Percentiles rank a stretch among this genome's conserved stretches.
Evolutionary conservation across 2,329 filamentous ascomycete species (phyloP).

Genomic region (Cladophialophora psammophila): DNA sequence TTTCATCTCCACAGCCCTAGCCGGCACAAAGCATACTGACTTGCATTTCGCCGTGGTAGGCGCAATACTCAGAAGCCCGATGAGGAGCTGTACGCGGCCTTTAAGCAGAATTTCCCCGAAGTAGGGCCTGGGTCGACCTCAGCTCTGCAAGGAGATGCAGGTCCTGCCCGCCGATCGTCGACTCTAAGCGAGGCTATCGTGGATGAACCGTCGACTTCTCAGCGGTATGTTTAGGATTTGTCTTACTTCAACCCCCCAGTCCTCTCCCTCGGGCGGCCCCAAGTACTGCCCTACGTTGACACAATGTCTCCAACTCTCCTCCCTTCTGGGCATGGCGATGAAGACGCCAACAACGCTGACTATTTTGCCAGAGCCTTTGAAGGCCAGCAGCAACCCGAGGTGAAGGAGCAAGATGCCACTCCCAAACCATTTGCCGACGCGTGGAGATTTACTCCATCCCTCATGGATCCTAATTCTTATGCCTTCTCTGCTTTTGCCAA

Average conservation of each 20-base stretch:
- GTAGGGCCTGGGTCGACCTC: constrained; percentile 63
- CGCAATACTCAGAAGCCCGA: constrained; percentile 84
- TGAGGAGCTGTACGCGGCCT: constrained; percentile 82
- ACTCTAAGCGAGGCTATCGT: constrained; percentile 41
- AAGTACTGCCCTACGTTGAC: constrained; percentile 14
- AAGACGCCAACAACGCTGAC: constrained; percentile 27
- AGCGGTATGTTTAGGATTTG: constrained; percentile 37
- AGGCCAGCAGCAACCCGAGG: constrained; percentile 52
- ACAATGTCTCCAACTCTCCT: constrained; percentile 32
- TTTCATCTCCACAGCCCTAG: constrained; percentile 25
- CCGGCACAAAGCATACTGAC: constrained; percentile 30
- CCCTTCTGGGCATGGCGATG: constrained; percentile 22
- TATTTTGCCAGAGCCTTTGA: constrained; percentile 51
- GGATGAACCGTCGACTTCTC: constrained; percentile 38
- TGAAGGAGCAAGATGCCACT: constrained; percentile 73
- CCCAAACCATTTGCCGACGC: constrained; percentile 79
- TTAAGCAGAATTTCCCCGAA: constrained; percentile 83
- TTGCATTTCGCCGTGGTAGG: constrained; percentile 51
- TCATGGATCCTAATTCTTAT: constrained; percentile 85
- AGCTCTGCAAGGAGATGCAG: constrained; percentile 53
- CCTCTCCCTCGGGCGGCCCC: constrained; percentile 16
- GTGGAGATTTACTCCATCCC: constrained; percentile 87
- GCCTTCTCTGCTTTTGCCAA: constrained; percentile 80
- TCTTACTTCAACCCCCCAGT: constrained; percentile 30
- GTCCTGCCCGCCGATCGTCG: constrained; percentile 46